Conservation (phyloP, 176 grass and related monocot genomes). For the maize (Zea mays) region DNA sequence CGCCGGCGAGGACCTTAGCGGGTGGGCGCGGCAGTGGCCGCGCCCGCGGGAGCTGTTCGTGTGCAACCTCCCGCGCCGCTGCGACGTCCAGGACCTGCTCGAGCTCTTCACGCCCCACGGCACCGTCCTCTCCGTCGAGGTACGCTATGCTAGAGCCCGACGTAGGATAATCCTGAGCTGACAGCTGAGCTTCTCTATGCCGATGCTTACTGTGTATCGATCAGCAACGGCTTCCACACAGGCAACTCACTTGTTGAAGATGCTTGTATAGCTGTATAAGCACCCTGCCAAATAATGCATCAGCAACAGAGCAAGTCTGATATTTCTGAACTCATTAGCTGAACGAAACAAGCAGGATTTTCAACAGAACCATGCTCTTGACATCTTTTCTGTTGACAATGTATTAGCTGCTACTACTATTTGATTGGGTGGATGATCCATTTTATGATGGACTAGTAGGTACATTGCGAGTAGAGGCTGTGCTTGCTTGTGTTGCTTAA, state of each 20-base stretch:
- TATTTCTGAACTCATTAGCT: slow-evolving; percentile 14
- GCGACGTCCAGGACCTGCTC: slow-evolving; percentile 51
- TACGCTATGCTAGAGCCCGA: not conserved
- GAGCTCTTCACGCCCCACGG: slow-evolving; percentile 61
- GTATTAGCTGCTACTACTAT: not conserved
- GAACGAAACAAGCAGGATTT: not conserved
- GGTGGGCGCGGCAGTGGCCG: slow-evolving; percentile 26
- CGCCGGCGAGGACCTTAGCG: slow-evolving; percentile 32
- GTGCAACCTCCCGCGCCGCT: slow-evolving; percentile 69
- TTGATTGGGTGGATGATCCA: not conserved
- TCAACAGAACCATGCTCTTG: not conserved
- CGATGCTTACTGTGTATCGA: not conserved
- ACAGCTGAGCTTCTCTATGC: not conserved
- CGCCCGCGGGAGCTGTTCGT: slow-evolving; percentile 67
- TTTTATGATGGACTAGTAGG: not conserved
- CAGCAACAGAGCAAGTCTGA: not conserved
- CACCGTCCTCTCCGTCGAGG: slow-evolving; percentile 72
- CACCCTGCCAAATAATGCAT: not conserved
- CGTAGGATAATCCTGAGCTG: not conserved
- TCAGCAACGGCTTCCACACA: not conserved
- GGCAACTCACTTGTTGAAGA: not conserved
- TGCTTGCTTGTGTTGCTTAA: not conserved
- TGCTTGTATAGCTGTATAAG: not conserved
- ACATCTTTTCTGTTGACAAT: not conserved
- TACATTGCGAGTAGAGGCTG: not conserved